Evolutionary conservation across 2,329 filamentous ascomycete species (phyloP), one percentile per base, ranked within the genome.

Genomic region (Teratosphaeria epicoccoides): DNA sequence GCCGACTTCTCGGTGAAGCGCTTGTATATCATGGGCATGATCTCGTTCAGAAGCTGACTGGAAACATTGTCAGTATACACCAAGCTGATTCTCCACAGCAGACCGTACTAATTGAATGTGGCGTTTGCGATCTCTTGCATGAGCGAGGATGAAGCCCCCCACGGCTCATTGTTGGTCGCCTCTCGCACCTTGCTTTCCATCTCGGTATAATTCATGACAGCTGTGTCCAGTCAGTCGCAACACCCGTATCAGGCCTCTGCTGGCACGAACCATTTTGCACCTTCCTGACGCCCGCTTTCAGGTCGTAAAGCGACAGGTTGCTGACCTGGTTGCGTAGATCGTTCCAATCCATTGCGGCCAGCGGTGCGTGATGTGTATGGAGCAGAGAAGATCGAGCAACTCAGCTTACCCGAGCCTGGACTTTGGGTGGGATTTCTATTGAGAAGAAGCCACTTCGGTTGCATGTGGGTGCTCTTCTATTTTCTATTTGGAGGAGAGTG

Each of bases 21-120:
- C 66, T 94, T 93, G 76, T 98, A 98, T 67, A 98, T 95, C 88
- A 98, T 93, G 59, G 93, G 93, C 93, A 98, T 98, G 68, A 98
- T 97, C 71, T 98, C 93, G 71, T 97, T 97, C 52, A 98, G 82
- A 49, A 90, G 82, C 82, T 95, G 89, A 69, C 91, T 96, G 66
- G 52, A 43, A 6, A 17, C 46, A 56, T 50, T 57, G 63, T 68
- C 52, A 68, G 63, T 33, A 45, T n/a, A 14, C 6, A 1, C 1
- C 37, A n/a, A 9, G 9, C 57, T 23, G 25, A 7, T 4, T n/a
- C 17, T 23, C 14, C 9, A 22, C 6, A 14, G 17, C 20, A 33
- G 24, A 22, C 47, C 88, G 66, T 76, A 97, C 93, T 97, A 98
- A 74, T 91, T 97, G 73, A 95, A 95, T 54, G 93, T 98, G 64